Evolutionary conservation across 257 asterid genomes (phyloP), one percentile per base, ranked within the genome.

Genomic region (Nicotiana noctiflora): DNA sequence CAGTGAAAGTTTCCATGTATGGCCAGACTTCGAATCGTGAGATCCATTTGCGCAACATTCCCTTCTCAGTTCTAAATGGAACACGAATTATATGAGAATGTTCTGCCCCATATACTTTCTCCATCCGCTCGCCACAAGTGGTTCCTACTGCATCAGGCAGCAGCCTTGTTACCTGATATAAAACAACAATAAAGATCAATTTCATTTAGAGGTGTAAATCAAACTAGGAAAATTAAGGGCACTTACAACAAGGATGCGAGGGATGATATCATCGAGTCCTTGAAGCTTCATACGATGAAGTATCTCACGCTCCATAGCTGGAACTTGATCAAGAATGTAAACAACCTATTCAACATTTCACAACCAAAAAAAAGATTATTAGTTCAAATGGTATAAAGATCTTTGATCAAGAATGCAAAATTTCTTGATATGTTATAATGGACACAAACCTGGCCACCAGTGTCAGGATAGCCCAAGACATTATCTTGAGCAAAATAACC

Each of bases 11-110:
- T 83, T 86, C 89, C 82, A 86, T 79, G 81, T 84, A 84, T 44
- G 89, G 89, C 89, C 87, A 86, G 27, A 86, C 87, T 72, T 86
- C 87, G 6, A 84, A 86, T 23, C 89, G 80, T 25, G 89, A 86
- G 76, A 84, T 86, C 87, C 89, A 86, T 74, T 86, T 84, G 18
- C 87, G 82, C 52, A 84, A 62, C 44, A 84, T 84, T 34, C 87
- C 86, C 8, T 86, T 60, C 67, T 84, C 89, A 17, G 86, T 84
- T 80, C 89, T 79, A 44, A 86, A 86, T 27, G 89, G 89, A 51
- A 86, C 81, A 11, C 89, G 84, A 61, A 86, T 82, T 15, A 84
- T 86, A 75, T 86, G 84, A 49, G 89, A 82, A 49, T 81, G 77
- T 51, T 86, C 86, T 46, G 83, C 34, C 12, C 85, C 85, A 29